These are phyloP conservation scores for Macrocybe sp. DNA, from an alignment of 1,284 basidiomycete genomes.

Conservation along the genomic window DNA sequence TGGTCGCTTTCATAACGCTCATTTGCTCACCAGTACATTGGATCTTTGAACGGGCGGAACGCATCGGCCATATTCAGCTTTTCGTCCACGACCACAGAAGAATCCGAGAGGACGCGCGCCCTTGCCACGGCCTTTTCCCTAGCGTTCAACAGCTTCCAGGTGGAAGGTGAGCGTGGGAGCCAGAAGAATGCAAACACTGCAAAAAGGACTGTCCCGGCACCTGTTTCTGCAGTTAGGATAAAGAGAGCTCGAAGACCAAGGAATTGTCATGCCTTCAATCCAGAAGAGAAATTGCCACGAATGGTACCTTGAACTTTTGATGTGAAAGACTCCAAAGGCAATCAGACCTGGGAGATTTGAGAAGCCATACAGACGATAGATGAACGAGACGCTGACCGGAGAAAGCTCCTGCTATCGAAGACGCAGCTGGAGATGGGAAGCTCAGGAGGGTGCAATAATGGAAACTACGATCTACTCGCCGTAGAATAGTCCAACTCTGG, in stretches of 20 bases:
- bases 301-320: slow-evolving; percentile 33
- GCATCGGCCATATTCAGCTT: slow-evolving; percentile 38
- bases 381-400: slow-evolving; percentile 23
- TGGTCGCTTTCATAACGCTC: neutral
- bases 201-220: slow-evolving; percentile 33
- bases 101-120: slow-evolving; percentile 41
- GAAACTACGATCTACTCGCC: slow-evolving; percentile 16
- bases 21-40: slow-evolving; percentile 31
- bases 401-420: slow-evolving; percentile 42
- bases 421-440: slow-evolving; percentile 24
- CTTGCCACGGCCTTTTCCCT: slow-evolving; percentile 40
- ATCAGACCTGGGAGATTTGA: slow-evolving; percentile 28
- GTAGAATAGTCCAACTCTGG: slow-evolving; percentile 43
- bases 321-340: slow-evolving; percentile 44
- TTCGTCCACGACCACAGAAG: slow-evolving; percentile 42
- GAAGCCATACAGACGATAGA: neutral
- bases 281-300: slow-evolving; percentile 49
- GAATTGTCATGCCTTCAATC: slow-evolving; percentile 33
- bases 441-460: no score
- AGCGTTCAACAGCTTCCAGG: slow-evolving; percentile 35
- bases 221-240: slow-evolving; percentile 14
- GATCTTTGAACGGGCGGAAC: slow-evolving; percentile 38
- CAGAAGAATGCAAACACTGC: slow-evolving; percentile 40
- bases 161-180: slow-evolving; percentile 41
- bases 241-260: neutral